phyloP scores from a whole-genome alignment of 1,284 basidiomycete genomes.

The Cryptococcus sp. region DNA sequence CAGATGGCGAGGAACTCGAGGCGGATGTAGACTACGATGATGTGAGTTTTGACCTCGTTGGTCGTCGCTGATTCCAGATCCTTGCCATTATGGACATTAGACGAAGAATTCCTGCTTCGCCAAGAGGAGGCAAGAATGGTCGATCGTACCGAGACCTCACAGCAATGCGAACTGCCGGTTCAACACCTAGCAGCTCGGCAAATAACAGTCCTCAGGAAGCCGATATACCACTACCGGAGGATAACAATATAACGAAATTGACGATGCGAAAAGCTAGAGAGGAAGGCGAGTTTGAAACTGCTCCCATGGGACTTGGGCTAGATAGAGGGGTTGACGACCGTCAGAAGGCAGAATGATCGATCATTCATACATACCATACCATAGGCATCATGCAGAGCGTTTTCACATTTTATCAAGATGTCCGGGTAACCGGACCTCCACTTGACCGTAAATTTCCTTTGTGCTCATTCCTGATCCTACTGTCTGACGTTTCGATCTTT shows the following conservation, averaged over 20 bases:
- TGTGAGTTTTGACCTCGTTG: slow-evolving; percentile 22
- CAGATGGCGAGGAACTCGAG: slow-evolving; percentile 47
- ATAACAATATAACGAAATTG: background rate
- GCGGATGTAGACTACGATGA: slow-evolving; percentile 53
- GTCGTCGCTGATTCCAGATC: slow-evolving; percentile 14
- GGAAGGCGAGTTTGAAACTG: background rate
- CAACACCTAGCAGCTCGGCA: slow-evolving; percentile 1
- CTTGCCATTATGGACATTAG: slow-evolving; percentile 44
- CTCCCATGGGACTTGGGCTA: background rate
- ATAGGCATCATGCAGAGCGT: background rate
- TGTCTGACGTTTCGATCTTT: no score
- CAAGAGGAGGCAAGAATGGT: slow-evolving; percentile 25
- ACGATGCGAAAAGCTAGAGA: background rate
- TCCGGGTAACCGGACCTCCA: no score
- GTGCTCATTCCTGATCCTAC: no score
- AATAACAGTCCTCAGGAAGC: background rate
- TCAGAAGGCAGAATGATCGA: no score
- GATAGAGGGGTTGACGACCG: background rate
- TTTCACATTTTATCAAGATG: no score
- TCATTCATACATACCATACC: background rate
- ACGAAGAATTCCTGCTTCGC: slow-evolving; percentile 22
- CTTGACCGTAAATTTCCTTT: no score
- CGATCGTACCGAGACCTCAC: slow-evolving; percentile 33
- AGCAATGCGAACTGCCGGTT: slow-evolving; percentile 5
- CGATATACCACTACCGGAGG: background rate